Conservation (phyloP, 2,329 filamentous ascomycete genomes). For the Cladosporium austrohemisphaericum region DNA sequence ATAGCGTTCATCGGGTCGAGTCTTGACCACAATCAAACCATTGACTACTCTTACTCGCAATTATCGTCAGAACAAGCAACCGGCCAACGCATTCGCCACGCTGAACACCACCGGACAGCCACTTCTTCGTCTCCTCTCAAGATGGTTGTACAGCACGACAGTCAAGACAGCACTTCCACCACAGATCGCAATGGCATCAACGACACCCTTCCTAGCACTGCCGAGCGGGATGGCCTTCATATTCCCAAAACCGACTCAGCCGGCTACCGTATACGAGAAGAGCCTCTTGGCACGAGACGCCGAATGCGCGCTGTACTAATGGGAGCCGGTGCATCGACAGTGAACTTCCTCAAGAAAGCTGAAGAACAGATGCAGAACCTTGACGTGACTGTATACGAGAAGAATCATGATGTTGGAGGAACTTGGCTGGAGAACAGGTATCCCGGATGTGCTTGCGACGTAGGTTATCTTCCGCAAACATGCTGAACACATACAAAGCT, state of each 20-base stretch:
- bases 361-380: slow-evolving; percentile 41
- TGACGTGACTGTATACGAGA: slow-evolving; percentile 38
- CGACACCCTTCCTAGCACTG: slow-evolving; percentile 23
- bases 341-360: slow-evolving; percentile 44
- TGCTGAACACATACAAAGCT: background rate
- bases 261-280: slow-evolving; percentile 42
- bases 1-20: too few species aligned
- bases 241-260: slow-evolving; percentile 37
- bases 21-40: too few species aligned
- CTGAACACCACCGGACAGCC: too few species aligned
- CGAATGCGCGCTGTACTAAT: slow-evolving; percentile 40
- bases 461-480: slow-evolving; percentile 1
- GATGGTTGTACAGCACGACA: slow-evolving; percentile 13
- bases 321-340: slow-evolving; percentile 41
- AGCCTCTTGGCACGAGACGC: slow-evolving; percentile 42
- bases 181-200: slow-evolving; percentile 10
- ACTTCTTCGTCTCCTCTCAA: background rate
- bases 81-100: too few species aligned
- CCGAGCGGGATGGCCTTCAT: slow-evolving; percentile 30
- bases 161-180: slow-evolving; percentile 20
- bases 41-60: too few species aligned
- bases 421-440: slow-evolving; percentile 37
- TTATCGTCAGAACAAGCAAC: too few species aligned
- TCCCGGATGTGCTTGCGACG: slow-evolving; percentile 43
- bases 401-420: slow-evolving; percentile 36